phyloP scores from a whole-genome alignment of 768 basidiomycete genomes.

The Hericium erinaceus region DNA sequence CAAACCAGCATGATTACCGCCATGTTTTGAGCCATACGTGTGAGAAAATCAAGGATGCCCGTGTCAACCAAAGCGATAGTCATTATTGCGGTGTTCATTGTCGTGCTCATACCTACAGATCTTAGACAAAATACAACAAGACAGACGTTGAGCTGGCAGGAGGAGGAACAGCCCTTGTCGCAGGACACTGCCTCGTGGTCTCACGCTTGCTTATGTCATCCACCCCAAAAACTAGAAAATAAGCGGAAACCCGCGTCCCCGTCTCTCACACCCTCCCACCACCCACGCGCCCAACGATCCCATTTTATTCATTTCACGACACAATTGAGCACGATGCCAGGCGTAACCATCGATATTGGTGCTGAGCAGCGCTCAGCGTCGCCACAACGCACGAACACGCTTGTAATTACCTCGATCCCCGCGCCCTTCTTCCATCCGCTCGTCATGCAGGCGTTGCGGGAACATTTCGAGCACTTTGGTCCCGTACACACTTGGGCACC shows the following conservation, averaged over 20 bases:
- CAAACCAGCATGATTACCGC: too few relatives aligned
- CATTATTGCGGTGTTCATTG: too few relatives aligned
- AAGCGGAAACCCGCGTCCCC: neutral
- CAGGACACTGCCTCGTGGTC: too few relatives aligned
- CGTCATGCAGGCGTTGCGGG: slow-evolving; percentile 53
- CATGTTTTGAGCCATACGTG: too few relatives aligned
- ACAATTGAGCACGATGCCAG: neutral
- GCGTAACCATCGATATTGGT: neutral
- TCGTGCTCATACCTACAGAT: too few relatives aligned
- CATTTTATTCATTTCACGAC: neutral
- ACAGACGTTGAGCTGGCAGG: too few relatives aligned
- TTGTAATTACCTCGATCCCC: slow-evolving; percentile 74
- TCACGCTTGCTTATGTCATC: neutral
- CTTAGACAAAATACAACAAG: too few relatives aligned
- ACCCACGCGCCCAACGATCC: neutral
- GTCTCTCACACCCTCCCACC: neutral
- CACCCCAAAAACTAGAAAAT: neutral
- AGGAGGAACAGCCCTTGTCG: too few relatives aligned
- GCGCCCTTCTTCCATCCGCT: slow-evolving; percentile 66
- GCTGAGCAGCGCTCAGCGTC: slow-evolving; percentile 1
- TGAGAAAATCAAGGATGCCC: too few relatives aligned
- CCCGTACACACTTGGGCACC: slow-evolving; percentile 88
- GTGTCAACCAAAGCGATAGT: too few relatives aligned
- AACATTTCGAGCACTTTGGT: slow-evolving; percentile 73
- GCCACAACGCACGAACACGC: slow-evolving; percentile 61